Conservation (phyloP, 75 land plant species). For the Gnetum montanum region DNA sequence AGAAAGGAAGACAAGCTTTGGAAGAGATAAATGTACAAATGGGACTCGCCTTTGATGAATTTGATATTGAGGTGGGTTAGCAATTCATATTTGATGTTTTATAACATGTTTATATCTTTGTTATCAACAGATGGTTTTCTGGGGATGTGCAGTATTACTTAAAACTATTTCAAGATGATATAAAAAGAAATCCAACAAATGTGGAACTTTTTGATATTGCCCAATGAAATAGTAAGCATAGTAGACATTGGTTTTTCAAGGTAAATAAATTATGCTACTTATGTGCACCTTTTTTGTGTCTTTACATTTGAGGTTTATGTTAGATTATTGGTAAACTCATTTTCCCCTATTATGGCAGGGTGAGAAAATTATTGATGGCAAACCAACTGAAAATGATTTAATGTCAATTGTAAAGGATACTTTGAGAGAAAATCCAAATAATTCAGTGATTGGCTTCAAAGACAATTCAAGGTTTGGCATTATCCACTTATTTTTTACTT, state of each 20-base stretch:
- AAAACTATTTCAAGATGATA: constrained; percentile 70
- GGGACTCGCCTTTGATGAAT: constrained; percentile 98
- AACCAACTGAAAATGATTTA: constrained; percentile 39
- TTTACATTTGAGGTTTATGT: not conserved
- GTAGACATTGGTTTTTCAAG: constrained; percentile 96
- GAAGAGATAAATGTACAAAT: constrained; percentile 80
- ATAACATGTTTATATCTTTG: too few relatives aligned
- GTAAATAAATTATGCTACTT: constrained; percentile 9
- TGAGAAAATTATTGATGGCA: constrained; percentile 70
- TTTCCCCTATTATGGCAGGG: constrained; percentile 27
- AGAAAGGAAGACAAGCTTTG: constrained; percentile 76
- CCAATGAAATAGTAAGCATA: constrained; percentile 95
- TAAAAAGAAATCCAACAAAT: constrained; percentile 86
- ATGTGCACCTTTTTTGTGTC: not conserved
- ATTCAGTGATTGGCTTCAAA: constrained; percentile 90
- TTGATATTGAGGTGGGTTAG: constrained; percentile 43
- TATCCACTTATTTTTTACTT: too few relatives aligned
- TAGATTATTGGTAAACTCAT: not conserved
- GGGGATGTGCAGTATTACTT: constrained; percentile 59
- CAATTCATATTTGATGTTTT: too few relatives aligned
- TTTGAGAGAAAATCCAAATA: constrained; percentile 69
- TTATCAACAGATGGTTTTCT: too few relatives aligned
- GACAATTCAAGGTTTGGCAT: constrained; percentile 64
- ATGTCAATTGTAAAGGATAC: constrained; percentile 88
- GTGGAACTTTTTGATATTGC: constrained; percentile 98